Evolutionary conservation across 2,329 filamentous ascomycete genomes (phyloP).

Genomic region (Acephala macrosclerotiorum): DNA sequence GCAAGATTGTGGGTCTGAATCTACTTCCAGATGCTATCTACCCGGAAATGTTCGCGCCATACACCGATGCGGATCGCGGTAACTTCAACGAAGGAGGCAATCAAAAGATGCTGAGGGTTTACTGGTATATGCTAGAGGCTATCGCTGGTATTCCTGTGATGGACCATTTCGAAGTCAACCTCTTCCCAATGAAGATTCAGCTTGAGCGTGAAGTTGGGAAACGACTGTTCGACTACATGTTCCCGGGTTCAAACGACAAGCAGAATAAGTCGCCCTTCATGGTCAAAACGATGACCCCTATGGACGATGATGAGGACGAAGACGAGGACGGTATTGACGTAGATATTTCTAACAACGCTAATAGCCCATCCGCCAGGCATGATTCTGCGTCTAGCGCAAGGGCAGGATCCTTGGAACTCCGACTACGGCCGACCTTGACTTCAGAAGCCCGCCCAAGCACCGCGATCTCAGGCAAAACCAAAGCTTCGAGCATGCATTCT

Average conservation of each 20-base stretch:
- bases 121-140: conserved; percentile 98
- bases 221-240: conserved; percentile 95
- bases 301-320: conserved; percentile 42
- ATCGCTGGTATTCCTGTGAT: conserved; percentile 98
- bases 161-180: conserved; percentile 93
- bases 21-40: conserved; percentile 90
- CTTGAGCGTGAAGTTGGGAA: conserved; percentile 92
- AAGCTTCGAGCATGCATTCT: conserved; percentile 38
- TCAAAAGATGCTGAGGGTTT: conserved; percentile 88
- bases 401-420: conserved; percentile 79
- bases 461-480: conserved; percentile 33
- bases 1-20: conserved; percentile 88
- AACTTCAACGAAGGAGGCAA: conserved; percentile 62
- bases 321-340: conserved; percentile 46
- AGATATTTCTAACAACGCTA: conserved; percentile 20
- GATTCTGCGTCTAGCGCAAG: conserved; percentile 65
- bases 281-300: conserved; percentile 57
- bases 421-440: conserved; percentile 82
- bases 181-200: conserved; percentile 93
- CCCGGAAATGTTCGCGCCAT: conserved; percentile 94
- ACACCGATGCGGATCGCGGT: conserved; percentile 71
- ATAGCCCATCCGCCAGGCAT: conserved; percentile 46
- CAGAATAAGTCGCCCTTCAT: conserved; percentile 69
- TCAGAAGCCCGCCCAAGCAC: conserved; percentile 51
- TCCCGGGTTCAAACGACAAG: conserved; percentile 74